Percentiles rank a stretch among this genome's conserved stretches.
Conservation (phyloP, 1,139 yeast genomes). For the Sugiyamaella pinicola region DNA sequence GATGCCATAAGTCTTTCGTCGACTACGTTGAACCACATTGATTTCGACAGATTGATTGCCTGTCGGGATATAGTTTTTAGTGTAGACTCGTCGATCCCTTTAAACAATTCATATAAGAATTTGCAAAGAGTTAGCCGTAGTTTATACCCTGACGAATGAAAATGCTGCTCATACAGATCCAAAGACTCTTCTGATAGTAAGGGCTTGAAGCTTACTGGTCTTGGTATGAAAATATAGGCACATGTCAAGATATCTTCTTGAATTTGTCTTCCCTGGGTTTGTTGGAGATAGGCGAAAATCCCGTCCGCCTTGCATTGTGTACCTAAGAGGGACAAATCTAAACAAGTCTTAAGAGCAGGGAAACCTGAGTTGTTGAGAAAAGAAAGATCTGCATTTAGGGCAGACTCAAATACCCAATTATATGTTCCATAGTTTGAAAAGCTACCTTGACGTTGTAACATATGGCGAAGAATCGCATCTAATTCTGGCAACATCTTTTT, state of each 20-base stretch:
- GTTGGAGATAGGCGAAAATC: neutral
- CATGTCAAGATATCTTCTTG: constrained; percentile 7
- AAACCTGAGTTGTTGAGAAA: neutral
- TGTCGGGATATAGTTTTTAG: constrained; percentile 1
- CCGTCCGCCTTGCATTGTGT: neutral
- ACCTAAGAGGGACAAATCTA: neutral
- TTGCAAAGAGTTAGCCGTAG: constrained; percentile 15
- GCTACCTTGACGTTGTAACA: neutral
- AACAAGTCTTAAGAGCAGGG: neutral
- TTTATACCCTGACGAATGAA: constrained; percentile 17
- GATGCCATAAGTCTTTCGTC: constrained; percentile 64
- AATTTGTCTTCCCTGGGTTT: neutral
- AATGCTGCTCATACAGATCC: constrained; percentile 16
- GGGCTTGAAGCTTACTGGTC: neutral
- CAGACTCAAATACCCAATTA: neutral
- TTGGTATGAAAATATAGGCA: constrained; percentile 2
- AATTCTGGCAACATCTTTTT: neutral
- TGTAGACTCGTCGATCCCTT: constrained; percentile 1
- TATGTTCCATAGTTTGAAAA: neutral
- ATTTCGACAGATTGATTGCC: constrained; percentile 3
- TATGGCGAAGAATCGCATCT: neutral
- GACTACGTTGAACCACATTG: constrained; percentile 61
- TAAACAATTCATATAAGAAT: constrained; percentile 6
- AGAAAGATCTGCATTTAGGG: neutral
- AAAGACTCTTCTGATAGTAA: constrained; percentile 5